Base-by-base conservation (phyloP, 78 protist genomes). In the Dictyostelium citrinum region DNA sequence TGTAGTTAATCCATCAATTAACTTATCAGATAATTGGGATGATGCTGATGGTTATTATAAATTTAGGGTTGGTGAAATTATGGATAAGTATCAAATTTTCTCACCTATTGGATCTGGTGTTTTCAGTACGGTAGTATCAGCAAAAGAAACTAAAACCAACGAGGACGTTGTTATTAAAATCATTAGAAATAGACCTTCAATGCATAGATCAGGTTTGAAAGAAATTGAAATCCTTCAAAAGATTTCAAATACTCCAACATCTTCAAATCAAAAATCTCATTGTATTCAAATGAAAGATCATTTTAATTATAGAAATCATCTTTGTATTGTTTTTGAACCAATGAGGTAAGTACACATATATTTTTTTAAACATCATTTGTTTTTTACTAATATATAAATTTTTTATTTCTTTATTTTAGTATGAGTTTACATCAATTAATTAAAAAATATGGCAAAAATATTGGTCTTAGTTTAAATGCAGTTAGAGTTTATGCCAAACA, bases 41-140 rank as follows among this genome's bases (percentile, higher is more conserved):
- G 99, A 98, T 55, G 85, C 12, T 1, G 98, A 98, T 46, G 99
- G 99, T 1, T 98, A 98, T 88, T 98, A 97, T 60, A 84, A 90
- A 79, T 58, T 79, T 64, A 88, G 84, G 14, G 58, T 90, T 14
- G 97, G 97, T 27, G 99, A 98, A 82, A 31, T 98, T 12, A 55
- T 98, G 37, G 82, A 79, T 12, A 97, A 83, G 2, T 96, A 97
- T 5, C 97, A 92, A 77, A 68, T 72, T 33, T 90, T 95, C 61
- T 11, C 78, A 14, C 90, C 93, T 12, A 22, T 75, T 17, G 98
- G 98, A 7, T 91, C 91, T 22, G 99, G 99, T 27, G 98, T 97
- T 9, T 98, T 97, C 70, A 88, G 97, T 72, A 98, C 82, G 3
- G 99, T 98, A 0, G 77, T 98, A 20, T 70, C 97, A 9, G 98